Percentiles rank a stretch among this genome's conserved stretches.
Conservation (phyloP, 306 rosid genomes). For the Rosa lucieae region DNA sequence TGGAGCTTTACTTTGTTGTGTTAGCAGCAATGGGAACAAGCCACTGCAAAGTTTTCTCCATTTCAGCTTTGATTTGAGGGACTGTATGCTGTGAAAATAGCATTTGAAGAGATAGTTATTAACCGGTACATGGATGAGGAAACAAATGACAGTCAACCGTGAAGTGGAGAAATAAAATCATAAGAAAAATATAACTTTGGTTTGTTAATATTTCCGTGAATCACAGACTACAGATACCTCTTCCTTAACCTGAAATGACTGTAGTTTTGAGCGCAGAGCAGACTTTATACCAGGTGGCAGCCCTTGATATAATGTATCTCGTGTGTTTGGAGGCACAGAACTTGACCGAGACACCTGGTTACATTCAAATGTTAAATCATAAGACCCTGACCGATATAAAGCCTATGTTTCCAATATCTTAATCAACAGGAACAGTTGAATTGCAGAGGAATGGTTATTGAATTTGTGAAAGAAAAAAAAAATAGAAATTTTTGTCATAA, state of each 20-base stretch:
- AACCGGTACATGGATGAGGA: neutral
- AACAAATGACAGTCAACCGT: neutral
- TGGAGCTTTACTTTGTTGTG: constrained; percentile 75
- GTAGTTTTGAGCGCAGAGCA: constrained; percentile 74
- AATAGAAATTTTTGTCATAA: neutral
- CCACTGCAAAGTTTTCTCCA: constrained; percentile 95
- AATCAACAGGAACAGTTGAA: neutral
- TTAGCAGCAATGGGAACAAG: constrained; percentile 90
- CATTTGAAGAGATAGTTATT: neutral
- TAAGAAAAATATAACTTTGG: neutral
- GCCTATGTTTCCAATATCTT: neutral
- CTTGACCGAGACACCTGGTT: constrained; percentile 92
- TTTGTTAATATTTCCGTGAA: neutral
- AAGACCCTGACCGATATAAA: constrained; percentile 1
- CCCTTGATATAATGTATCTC: constrained; percentile 95
- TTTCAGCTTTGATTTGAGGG: constrained; percentile 88
- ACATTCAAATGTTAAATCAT: constrained; percentile 8
- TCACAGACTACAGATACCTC: constrained; percentile 52
- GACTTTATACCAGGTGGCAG: constrained; percentile 87
- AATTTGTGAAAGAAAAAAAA: neutral
- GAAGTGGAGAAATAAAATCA: neutral
- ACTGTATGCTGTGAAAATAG: constrained; percentile 69
- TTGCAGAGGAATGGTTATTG: neutral
- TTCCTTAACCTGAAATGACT: constrained; percentile 82
- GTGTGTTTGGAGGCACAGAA: constrained; percentile 92